Evolutionary conservation across 352 stramenopile species (phyloP), one percentile per base, ranked within the genome.

Genomic region (Pythium diclinum): DNA sequence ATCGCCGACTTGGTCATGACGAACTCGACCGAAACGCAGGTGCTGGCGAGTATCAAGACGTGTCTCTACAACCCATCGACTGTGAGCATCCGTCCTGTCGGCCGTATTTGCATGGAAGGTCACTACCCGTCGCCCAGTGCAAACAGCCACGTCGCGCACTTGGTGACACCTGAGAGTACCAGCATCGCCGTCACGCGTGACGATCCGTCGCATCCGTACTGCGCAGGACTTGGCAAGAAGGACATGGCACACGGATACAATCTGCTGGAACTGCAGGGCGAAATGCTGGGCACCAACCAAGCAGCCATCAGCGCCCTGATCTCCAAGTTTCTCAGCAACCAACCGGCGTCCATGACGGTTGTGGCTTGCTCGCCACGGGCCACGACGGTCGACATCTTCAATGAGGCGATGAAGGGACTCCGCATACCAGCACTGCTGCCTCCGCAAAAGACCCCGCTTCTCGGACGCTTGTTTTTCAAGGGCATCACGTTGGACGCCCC

Each of bases 31-130:
- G 59, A 75, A 30, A 69, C 76, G 46, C 63, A 84, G 32, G 82
- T 91, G 55, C n/a, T 87, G 36, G 75, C 81, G 13, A 78, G 58
- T 5, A 91, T 93, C 74, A 87, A 85, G 63, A 88, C 85, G n/a
- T 93, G 85, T 59, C 63, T 93, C n/a, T 78, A 73, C 30, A 93
- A 93, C 38, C 85, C 85, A n/a, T 93, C 85, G n/a, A 71, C 79
- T 38, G 83, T 83, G 36, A 87, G 80, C 30, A 76, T 93, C 23
- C 73, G 65, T 34, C 82, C 85, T 0, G 79, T 91, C n/a, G 85
- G 85, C 1, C 68, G 70, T 1, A 63, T 93, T 10, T 93, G 85
- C 58, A 68, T 93, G 34, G 67, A 85, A 30, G 82, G 76, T 14
- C 69, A 91, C 55, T 88, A 85, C 36, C 75, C 80, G 19, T 78